Conservation (phyloP, 768 basidiomycete species). For the Suillus alpinus region DNA sequence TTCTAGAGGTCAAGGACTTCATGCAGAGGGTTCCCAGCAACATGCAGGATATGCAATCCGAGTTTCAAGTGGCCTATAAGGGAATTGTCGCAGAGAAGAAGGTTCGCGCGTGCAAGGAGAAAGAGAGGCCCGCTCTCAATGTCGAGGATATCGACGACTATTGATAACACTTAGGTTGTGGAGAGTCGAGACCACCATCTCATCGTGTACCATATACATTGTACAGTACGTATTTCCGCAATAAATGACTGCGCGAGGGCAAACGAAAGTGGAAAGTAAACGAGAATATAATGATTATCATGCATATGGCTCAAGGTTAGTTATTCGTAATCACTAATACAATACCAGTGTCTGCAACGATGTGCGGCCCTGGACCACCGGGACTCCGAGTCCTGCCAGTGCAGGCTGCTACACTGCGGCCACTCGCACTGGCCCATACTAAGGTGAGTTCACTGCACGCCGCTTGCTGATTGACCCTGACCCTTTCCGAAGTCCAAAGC, state of each 20-base stretch:
- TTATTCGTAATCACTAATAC: too few species aligned
- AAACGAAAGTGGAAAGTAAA: not conserved
- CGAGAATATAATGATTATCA: too few species aligned
- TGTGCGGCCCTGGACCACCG: too few species aligned
- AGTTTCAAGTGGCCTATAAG: slow-evolving; percentile 31
- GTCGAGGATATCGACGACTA: slow-evolving; percentile 19
- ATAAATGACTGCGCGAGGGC: not conserved
- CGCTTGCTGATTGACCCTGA: too few species aligned
- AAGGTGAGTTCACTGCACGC: too few species aligned
- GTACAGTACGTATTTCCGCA: not conserved
- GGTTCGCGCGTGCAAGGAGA: not conserved
- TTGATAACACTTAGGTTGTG: not conserved
- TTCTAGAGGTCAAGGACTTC: slow-evolving; percentile 27
- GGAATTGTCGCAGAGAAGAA: slow-evolving; percentile 28
- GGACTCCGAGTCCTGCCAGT: too few species aligned
- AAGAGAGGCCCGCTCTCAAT: slow-evolving; percentile 23
- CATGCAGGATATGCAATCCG: slow-evolving; percentile 17
- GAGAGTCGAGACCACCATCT: not conserved
- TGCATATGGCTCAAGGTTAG: too few species aligned
- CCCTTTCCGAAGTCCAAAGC: not conserved
- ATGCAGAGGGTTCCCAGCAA: slow-evolving; percentile 22
- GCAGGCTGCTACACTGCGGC: not conserved
- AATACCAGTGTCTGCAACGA: too few species aligned
- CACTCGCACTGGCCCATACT: not conserved
- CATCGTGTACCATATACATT: not conserved